These are phyloP conservation scores for Pontederia paniculata DNA, from an alignment of 176 grass and related monocot genomes.

Conservation along the genomic window DNA sequence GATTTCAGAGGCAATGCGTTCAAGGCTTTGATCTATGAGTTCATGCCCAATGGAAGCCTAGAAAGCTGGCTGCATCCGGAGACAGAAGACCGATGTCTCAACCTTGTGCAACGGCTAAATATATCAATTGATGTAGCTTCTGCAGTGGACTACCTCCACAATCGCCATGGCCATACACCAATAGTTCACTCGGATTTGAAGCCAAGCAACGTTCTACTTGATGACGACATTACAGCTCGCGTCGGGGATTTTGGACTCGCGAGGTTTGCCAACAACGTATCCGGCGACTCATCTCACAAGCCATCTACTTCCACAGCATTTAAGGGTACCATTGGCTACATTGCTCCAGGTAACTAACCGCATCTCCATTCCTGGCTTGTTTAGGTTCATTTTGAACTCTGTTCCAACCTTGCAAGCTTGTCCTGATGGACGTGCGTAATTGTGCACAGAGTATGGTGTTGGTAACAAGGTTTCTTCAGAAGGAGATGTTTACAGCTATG, in stretches of 20 bases:
- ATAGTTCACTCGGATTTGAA: conserved; percentile 50
- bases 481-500: conserved; percentile 38
- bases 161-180: conserved; percentile 19
- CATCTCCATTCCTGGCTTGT: conserved; percentile 14
- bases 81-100: neutral
- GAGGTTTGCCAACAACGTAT: conserved; percentile 16
- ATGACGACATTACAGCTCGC: conserved; percentile 24
- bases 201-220: conserved; percentile 37
- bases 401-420: no score
- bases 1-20: conserved; percentile 36
- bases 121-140: conserved; percentile 35
- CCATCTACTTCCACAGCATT: conserved; percentile 6
- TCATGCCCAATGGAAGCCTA: conserved; percentile 37
- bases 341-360: conserved; percentile 30
- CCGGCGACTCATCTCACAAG: neutral
- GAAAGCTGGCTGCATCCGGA: conserved; percentile 38
- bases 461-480: conserved; percentile 6
- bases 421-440: no score
- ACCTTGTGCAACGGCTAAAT: conserved; percentile 24
- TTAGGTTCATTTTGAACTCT: neutral
- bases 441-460: conserved; percentile 32
- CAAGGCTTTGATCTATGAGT: conserved; percentile 41
- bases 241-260: conserved; percentile 43
- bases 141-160: conserved; percentile 36
- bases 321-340: conserved; percentile 37